Conservation (phyloP, 257 asterid species). For the Catharanthus roseus region DNA sequence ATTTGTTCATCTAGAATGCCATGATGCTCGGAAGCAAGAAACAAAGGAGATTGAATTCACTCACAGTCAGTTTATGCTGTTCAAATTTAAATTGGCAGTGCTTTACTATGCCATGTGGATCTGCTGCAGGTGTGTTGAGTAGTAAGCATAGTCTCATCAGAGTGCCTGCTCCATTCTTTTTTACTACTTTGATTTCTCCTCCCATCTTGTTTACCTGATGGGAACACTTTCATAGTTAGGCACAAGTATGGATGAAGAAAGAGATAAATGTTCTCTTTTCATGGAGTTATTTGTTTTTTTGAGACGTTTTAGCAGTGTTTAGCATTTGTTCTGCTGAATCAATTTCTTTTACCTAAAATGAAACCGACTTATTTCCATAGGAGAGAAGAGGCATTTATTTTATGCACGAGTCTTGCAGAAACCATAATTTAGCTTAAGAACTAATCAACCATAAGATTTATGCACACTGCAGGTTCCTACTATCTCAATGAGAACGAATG, state of each 20-base stretch:
- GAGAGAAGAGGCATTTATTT: too few species aligned
- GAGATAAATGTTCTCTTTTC: neutral
- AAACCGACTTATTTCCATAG: neutral
- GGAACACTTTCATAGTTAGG: slow-evolving; percentile 13
- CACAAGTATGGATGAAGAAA: slow-evolving; percentile 5
- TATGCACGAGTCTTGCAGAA: neutral
- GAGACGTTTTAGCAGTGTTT: neutral
- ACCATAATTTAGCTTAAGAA: neutral
- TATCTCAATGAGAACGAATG: too few species aligned
- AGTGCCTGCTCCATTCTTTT: slow-evolving; percentile 76
- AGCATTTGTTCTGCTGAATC: neutral
- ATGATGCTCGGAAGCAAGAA: neutral
- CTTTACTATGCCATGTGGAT: slow-evolving; percentile 29
- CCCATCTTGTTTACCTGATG: slow-evolving; percentile 85
- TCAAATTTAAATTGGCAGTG: slow-evolving; percentile 41
- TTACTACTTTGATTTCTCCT: slow-evolving; percentile 84
- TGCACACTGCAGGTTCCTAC: neutral
- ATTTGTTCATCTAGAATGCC: neutral
- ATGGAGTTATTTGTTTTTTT: neutral
- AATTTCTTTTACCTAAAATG: neutral
- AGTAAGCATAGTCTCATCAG: slow-evolving; percentile 64
- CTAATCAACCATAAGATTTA: neutral
- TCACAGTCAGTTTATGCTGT: slow-evolving; percentile 55
- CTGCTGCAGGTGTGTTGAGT: slow-evolving; percentile 49
- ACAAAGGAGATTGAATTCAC: slow-evolving; percentile 20